Evolutionary conservation across 2,329 filamentous ascomycete species (phyloP), one percentile per base, ranked within the genome.

Genomic region (Diaporthe helianthi): DNA sequence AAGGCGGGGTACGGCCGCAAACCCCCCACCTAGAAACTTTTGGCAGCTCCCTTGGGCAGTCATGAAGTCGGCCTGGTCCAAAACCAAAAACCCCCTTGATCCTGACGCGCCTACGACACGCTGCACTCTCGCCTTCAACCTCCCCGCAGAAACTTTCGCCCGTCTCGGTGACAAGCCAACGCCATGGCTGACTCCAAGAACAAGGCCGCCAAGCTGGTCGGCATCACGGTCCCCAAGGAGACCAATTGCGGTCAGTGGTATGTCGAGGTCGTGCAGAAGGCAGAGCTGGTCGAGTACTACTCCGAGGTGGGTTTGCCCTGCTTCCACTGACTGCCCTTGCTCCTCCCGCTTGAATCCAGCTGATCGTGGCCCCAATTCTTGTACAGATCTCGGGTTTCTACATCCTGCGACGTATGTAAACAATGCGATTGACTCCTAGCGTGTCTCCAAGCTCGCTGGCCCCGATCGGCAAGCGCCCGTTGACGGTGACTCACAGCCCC

Each of bases 261-360:
- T 82, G 93, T 97, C 83, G 95, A 99, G 83, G 93, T 98, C 71
- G 92, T 99, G 69, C 90, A 94, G 78, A 99, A 99, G 87, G 93
- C 93, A 75, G 93, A 98, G 79, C 93, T 99, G 92, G 91, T 98
- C 76, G 94, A 97, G 78, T 99, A 98, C 87, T 98, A 98, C 79
- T 84, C 75, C 63, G 80, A 83, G 73, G 76, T 77, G 66, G 70
- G 73, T 53, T 19, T 22, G 19, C 13, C 31, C 10, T 46, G n/a
- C 1, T 46, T 26, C 7, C n/a, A 26, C 22, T 13, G 10, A 26
- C 22, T 13, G 10, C 38, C 26, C 13, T 26, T 3, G 19, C 4
- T 24, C 61, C 52, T 31, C 2, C 29, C 22, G 38, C 10, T n/a
- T 13, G 22, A 47, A 61, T 60, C n/a, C 29, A 24, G 58, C 58